phyloP scores from a whole-genome alignment of 257 asterid species.

The Petunia axillaris region DNA sequence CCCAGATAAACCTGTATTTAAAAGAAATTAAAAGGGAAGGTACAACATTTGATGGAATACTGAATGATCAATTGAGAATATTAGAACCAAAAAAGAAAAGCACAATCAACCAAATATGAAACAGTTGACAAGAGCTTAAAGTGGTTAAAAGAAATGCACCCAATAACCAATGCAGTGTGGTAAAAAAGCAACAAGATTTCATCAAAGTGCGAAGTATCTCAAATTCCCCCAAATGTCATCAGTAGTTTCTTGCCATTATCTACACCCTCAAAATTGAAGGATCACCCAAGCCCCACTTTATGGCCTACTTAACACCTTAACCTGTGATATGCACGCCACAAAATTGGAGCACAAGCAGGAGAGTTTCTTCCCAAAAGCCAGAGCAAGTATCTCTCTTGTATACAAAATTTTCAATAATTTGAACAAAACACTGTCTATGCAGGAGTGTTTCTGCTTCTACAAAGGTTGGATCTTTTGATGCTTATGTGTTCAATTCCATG shows the following conservation, averaged over 20 bases:
- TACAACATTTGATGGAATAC: background rate
- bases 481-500: background rate
- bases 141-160: background rate
- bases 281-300: background rate
- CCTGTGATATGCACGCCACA: background rate
- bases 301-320: background rate
- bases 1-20: slow-evolving; percentile 89
- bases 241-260: background rate
- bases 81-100: background rate
- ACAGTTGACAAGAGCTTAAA: background rate
- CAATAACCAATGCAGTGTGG: background rate
- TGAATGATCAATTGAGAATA: slow-evolving; percentile 1
- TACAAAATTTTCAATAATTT: background rate
- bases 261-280: slow-evolving; percentile 14
- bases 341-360: background rate
- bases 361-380: slow-evolving; percentile 1
- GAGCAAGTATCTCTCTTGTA: background rate
- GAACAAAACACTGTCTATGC: background rate
- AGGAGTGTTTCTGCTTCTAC: background rate
- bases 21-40: background rate
- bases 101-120: slow-evolving; percentile 7
- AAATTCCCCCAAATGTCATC: background rate
- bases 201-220: background rate
- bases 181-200: background rate
- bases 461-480: background rate